Conservation (phyloP, 495 filamentous ascomycete genomes). For the Gamarada debralockiae region DNA sequence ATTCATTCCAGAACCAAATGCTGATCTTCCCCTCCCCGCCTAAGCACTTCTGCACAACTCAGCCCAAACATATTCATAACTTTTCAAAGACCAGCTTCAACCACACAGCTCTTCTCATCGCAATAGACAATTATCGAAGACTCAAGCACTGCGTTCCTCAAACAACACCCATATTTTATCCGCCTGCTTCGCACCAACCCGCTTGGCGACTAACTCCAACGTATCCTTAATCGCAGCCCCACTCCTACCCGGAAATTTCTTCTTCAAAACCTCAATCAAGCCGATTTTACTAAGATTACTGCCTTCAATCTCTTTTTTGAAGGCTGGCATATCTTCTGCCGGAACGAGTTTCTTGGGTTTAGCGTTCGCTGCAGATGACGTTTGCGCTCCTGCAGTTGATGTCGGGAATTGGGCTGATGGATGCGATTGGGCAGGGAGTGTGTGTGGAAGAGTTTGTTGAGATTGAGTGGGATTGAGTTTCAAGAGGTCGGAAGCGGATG, state of each 20-base stretch:
- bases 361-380: background rate
- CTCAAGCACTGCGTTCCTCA: background rate
- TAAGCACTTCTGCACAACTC: too few relatives aligned
- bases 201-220: constrained; percentile 62
- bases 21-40: too few relatives aligned
- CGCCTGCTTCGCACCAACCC: constrained; percentile 37
- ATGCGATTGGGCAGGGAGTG: background rate
- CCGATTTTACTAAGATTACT: constrained; percentile 67
- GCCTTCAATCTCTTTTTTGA: constrained; percentile 32
- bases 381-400: constrained; percentile 6
- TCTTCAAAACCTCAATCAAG: constrained; percentile 67
- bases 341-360: constrained; percentile 49
- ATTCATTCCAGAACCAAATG: too few relatives aligned
- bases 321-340: constrained; percentile 61
- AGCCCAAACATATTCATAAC: background rate
- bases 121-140: background rate
- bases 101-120: background rate
- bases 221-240: constrained; percentile 72
- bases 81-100: background rate
- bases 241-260: constrained; percentile 65
- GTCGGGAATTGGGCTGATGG: background rate
- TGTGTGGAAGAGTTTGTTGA: constrained; percentile 4
- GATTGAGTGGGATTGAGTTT: constrained; percentile 15
- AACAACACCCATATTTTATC: constrained; percentile 23
- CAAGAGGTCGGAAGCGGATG: constrained; percentile 18